phyloP scores from a whole-genome alignment of 345 rosid genomes.

The Ceriops decandra region DNA sequence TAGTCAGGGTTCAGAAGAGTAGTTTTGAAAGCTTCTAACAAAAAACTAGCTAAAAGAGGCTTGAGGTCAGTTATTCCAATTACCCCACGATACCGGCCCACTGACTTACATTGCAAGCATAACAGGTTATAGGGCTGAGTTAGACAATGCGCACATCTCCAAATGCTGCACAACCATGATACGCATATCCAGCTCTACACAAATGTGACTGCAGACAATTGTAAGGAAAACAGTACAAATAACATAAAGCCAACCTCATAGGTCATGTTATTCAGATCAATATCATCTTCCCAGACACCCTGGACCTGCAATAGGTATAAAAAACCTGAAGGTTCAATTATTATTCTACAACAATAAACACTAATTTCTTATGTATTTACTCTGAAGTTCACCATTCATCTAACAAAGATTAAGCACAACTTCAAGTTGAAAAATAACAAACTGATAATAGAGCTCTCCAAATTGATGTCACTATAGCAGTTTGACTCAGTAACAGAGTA shows the following conservation, averaged over 20 bases:
- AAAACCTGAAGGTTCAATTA: slow-evolving; percentile 7
- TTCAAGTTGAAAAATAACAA: not conserved
- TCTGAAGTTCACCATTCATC: slow-evolving; percentile 1
- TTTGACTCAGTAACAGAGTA: not conserved
- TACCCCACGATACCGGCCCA: not conserved
- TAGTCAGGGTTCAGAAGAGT: not conserved
- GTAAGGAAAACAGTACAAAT: slow-evolving; percentile 12
- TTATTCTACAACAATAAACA: slow-evolving; percentile 10
- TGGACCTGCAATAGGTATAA: slow-evolving; percentile 36
- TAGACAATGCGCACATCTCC: not conserved
- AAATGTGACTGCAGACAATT: not conserved
- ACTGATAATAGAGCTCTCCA: not conserved
- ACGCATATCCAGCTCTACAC: not conserved
- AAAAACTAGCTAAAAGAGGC: not conserved
- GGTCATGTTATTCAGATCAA: slow-evolving; percentile 68
- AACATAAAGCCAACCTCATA: slow-evolving; percentile 50
- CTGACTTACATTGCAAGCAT: not conserved
- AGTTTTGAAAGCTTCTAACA: not conserved
- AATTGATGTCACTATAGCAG: not conserved
- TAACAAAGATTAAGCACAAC: not conserved
- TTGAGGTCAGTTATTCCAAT: not conserved
- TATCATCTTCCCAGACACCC: slow-evolving; percentile 57
- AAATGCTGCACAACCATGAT: not conserved
- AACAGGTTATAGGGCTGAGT: too few species aligned
- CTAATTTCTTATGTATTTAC: not conserved